A percentile compares a stretch with the other conserved stretches of the same genome.
These are phyloP conservation scores for Agroathelia rolfsii DNA, from an alignment of 1,284 basidiomycete species.

Conservation along the genomic window DNA sequence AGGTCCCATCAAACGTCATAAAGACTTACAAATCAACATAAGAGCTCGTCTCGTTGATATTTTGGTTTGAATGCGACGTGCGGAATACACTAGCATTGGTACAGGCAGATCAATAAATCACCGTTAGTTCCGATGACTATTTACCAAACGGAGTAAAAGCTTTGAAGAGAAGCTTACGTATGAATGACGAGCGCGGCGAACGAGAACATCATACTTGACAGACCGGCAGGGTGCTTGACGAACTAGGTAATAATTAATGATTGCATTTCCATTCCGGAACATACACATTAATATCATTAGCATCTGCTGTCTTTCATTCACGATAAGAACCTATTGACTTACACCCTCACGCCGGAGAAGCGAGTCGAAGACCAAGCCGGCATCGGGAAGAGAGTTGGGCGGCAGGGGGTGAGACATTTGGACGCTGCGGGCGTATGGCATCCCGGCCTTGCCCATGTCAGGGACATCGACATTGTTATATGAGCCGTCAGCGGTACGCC, in stretches of 20 bases:
- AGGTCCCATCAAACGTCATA: too few species aligned
- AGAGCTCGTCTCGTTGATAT: constrained; percentile 78
- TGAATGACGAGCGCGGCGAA: constrained; percentile 80
- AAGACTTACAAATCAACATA: constrained; percentile 75
- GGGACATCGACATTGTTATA: constrained; percentile 66
- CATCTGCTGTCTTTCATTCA: not conserved
- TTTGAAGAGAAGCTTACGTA: constrained; percentile 29
- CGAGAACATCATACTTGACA: constrained; percentile 72
- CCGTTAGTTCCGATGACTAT: too few species aligned
- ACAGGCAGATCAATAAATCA: too few species aligned
- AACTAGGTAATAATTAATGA: constrained; percentile 34
- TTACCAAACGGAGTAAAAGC: constrained; percentile 6
- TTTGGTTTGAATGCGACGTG: constrained; percentile 51
- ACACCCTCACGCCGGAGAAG: constrained; percentile 47
- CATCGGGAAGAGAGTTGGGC: constrained; percentile 59
- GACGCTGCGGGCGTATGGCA: constrained; percentile 73
- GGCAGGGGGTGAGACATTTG: constrained; percentile 59
- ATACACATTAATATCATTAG: not conserved
- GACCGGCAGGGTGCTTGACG: constrained; percentile 64
- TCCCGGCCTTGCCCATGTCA: constrained; percentile 63
- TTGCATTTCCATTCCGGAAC: not conserved
- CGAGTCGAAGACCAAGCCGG: constrained; percentile 71
- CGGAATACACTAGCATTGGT: constrained; percentile 52
- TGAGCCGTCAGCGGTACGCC: constrained; percentile 64
- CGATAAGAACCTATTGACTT: too few species aligned